Evolutionary conservation across 768 basidiomycete species (phyloP).

Genomic region (Suillus bovinus): DNA sequence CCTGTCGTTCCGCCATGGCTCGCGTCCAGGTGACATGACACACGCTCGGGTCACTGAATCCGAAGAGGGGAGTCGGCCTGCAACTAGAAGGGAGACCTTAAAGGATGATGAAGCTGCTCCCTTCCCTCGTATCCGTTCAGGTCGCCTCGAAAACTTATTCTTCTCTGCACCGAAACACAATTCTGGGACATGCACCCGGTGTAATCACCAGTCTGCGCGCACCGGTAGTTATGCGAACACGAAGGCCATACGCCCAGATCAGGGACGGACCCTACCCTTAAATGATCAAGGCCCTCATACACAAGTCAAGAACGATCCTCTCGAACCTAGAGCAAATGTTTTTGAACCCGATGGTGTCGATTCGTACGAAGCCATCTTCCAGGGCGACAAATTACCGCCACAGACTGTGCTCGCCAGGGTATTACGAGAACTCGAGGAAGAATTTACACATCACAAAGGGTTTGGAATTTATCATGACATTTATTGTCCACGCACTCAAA

Average conservation of each 20-base stretch:
- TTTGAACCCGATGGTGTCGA: slow-evolving; percentile 1
- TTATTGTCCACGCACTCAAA: slow-evolving; percentile 13
- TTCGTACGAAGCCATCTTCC: slow-evolving; percentile 10
- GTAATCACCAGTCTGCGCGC: slow-evolving; percentile 40
- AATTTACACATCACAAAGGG: slow-evolving; percentile 95
- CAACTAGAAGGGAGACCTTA: background rate
- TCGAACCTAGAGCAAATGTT: background rate
- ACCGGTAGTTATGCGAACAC: background rate
- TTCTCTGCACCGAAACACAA: slow-evolving; percentile 81
- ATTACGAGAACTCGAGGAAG: slow-evolving; percentile 87
- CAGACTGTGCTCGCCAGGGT: slow-evolving; percentile 87
- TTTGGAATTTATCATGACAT: slow-evolving; percentile 37
- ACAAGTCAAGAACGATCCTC: slow-evolving; percentile 44
- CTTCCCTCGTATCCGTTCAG: slow-evolving; percentile 84
- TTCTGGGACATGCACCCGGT: slow-evolving; percentile 65
- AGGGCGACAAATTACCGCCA: slow-evolving; percentile 53
- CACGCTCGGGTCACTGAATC: background rate
- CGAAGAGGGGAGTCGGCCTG: background rate
- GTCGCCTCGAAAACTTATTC: slow-evolving; percentile 76
- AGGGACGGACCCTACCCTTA: background rate
- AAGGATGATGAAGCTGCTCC: slow-evolving; percentile 45
- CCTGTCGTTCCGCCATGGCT: background rate
- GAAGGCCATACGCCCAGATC: background rate
- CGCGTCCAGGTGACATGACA: background rate
- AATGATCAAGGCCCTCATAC: slow-evolving; percentile 42